Evolutionary conservation across 2,329 filamentous ascomycete species (phyloP), one percentile per base, ranked within the genome.

Genomic region (Monilinia fructigena): DNA sequence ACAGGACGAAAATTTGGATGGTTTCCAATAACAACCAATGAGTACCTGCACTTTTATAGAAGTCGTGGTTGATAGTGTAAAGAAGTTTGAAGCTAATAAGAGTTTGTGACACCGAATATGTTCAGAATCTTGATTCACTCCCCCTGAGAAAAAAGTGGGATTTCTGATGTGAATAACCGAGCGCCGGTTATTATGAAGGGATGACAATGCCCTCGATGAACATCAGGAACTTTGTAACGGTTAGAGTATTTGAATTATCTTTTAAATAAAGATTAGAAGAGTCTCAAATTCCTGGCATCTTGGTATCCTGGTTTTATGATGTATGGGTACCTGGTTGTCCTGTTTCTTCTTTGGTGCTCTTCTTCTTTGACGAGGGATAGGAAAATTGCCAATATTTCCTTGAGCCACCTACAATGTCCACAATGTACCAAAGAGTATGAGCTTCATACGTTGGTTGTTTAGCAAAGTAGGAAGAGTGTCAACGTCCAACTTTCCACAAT

Each of bases 311-410:
- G 20, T 18, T 26, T 35, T 14, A 11, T n/a, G 26, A 1, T 12
- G 2, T 35, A 1, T 1, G 10, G n/a, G 14, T 42, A 1, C 42
- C 3, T 2, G 38, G 0, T 5, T 26, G 8, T 31, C 16, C 14
- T 20, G 4, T 18, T 38, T 38, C n/a, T 12, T 11, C 2, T 12
- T 3, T 16, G n/a, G 14, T 14, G 14, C 12, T 6, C 26, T 38
- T 4, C 18, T 60, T 23, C 3, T 11, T 38, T n/a, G 23, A 26
- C 11, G 7, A 20, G 45, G 20, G 3, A 38, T 50, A 12, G 12
- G 18, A 23, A 2, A 2, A 38, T 8, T 4, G 1, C 18, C 2
- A 20, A 6, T 23, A 12, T 50, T 23, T 50, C 2, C 7, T 50
- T 20, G 14, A 26, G 1, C 20, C 20, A 3, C 20, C 7, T 48